phyloP scores from a whole-genome alignment of 225 moss, liverwort and hornwort species.

The Physcomitrium patens region DNA sequence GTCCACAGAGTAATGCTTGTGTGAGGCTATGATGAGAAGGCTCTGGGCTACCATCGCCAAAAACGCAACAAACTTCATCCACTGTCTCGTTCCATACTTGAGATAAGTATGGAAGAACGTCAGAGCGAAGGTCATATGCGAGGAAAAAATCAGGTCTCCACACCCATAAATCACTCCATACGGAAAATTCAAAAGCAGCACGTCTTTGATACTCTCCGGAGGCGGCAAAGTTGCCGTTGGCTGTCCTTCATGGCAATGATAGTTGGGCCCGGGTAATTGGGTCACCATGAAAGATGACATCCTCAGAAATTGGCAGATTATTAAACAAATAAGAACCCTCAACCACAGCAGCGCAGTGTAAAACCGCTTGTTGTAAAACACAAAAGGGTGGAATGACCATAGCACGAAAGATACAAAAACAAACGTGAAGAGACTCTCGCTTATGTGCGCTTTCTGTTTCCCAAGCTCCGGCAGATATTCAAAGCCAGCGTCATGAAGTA shows the following conservation, averaged over 20 bases:
- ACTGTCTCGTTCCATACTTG: slow-evolving; percentile 83
- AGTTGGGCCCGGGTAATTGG: slow-evolving; percentile 91
- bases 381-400: slow-evolving; percentile 95
- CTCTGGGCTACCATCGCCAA: slow-evolving; percentile 65
- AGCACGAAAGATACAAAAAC: slow-evolving; percentile 74
- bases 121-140: slow-evolving; percentile 89
- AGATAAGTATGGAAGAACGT: slow-evolving; percentile 81
- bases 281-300: slow-evolving; percentile 83
- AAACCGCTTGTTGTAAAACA: slow-evolving; percentile 82
- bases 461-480: slow-evolving; percentile 85
- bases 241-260: slow-evolving; percentile 89
- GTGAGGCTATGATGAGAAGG: slow-evolving; percentile 80
- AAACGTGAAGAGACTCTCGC: slow-evolving; percentile 81
- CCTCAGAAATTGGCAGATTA: slow-evolving; percentile 76
- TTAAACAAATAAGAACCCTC: slow-evolving; percentile 77
- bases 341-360: slow-evolving; percentile 86
- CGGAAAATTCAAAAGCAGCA: slow-evolving; percentile 86
- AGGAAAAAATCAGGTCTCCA: slow-evolving; percentile 92
- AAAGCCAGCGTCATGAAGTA: slow-evolving; percentile 85
- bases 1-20: slow-evolving; percentile 92
- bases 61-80: slow-evolving; percentile 77
- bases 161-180: slow-evolving; percentile 91
- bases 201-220: slow-evolving; percentile 68
- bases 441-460: slow-evolving; percentile 71
- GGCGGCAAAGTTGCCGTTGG: slow-evolving; percentile 72